phyloP scores from a whole-genome alignment of 129 eudicot genomes.

The Helichrysum umbraculigerum region DNA sequence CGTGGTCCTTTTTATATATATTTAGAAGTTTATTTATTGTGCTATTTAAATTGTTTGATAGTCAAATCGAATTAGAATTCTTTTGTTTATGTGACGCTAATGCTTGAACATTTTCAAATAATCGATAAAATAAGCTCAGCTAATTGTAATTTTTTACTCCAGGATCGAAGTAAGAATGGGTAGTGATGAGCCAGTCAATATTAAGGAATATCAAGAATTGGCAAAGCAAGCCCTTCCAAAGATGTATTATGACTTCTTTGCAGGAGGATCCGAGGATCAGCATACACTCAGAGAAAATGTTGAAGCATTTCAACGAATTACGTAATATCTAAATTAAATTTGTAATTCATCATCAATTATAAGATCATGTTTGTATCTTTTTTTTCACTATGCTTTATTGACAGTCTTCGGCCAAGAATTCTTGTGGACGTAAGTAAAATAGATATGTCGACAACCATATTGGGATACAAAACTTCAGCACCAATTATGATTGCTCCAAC shows the following conservation, averaged over 20 bases:
- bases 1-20: background rate
- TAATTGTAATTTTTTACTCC: slow-evolving; percentile 18
- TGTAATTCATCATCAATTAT: background rate
- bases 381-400: slow-evolving; percentile 2
- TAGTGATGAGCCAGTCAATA: slow-evolving; percentile 53
- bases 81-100: background rate
- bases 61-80: background rate
- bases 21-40: too few relatives aligned
- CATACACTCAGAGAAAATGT: slow-evolving; percentile 65
- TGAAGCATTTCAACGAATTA: slow-evolving; percentile 64
- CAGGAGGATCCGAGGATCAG: slow-evolving; percentile 86
- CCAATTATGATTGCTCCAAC: slow-evolving; percentile 94
- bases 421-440: slow-evolving; percentile 74
- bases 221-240: slow-evolving; percentile 75
- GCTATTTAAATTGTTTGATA: background rate
- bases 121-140: background rate
- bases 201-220: slow-evolving; percentile 66
- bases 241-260: slow-evolving; percentile 74
- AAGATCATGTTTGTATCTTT: background rate
- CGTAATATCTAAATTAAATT: slow-evolving; percentile 32
- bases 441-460: slow-evolving; percentile 63
- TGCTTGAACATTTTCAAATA: background rate
- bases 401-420: slow-evolving; percentile 72
- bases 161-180: slow-evolving; percentile 33
- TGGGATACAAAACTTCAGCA: slow-evolving; percentile 72